Base-by-base conservation (phyloP, 1,139 yeast species). In the Taphrina populina region DNA sequence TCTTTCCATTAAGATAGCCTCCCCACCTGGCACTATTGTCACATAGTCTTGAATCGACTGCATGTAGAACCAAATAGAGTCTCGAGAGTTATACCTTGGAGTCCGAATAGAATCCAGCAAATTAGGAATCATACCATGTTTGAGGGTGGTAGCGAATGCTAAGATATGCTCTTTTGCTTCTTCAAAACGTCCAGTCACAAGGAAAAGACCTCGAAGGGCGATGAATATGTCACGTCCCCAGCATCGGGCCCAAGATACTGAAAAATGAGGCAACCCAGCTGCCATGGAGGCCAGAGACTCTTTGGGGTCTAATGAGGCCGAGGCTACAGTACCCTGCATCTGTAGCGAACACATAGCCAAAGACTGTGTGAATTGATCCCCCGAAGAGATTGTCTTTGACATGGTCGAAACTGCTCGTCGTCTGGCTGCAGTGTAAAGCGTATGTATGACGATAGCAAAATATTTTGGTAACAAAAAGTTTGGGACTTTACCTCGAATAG, bases 221-320 rank as follows among this genome's bases (percentile, higher is more conserved):
- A 92, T 83, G 67, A 92, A 92, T 1, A 88, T 95, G 71, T 92
- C 98, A 67, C 98, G 78, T 27, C 98, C 98, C 98, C 98, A 92
- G 68, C 96, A 88, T 70, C 98, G 78, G 95, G 90, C 88, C 69
- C 86, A 88, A 63, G 84, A 88, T 58, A 78, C 79, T 66, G 94
- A 82, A 69, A 92, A 92, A 71, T 90, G 96, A 2, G 98, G 98
- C 59, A 92, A 76, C 0, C 97, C 98, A 1, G 98, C 98, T 13
- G 97, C 96, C 78, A 92, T 75, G 44, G 88, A 79, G 1, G 95
- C 85, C 11, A 81, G 78, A 6, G 53, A 59, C 60, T 75, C 73
- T 26, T 75, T 73, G 0, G 97, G 95, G 27, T 75, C 72, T 57
- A 92, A 74, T 0, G 96, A 86, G 0, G 96, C 86, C 41, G 82